Percentiles rank a stretch among this genome's conserved stretches.
phyloP scores from a whole-genome alignment of 1,284 basidiomycete species.

The Xerocomus amazonicus region DNA sequence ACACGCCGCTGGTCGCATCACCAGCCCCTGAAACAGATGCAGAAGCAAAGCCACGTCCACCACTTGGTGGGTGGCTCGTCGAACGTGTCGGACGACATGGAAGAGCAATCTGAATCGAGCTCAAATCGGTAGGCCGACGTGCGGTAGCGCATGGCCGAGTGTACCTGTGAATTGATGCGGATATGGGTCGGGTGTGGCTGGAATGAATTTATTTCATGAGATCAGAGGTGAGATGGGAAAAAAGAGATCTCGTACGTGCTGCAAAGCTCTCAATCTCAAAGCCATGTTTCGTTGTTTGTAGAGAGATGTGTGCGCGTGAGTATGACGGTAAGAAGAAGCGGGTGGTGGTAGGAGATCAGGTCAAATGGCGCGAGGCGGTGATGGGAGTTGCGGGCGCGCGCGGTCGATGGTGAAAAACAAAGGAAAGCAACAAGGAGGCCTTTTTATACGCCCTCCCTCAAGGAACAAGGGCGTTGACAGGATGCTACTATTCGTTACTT shows the following conservation, averaged over 20 bases:
- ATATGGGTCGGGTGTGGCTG: no score
- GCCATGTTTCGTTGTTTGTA: conserved; percentile 7
- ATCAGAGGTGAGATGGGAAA: not conserved
- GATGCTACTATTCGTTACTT: conserved; percentile 1
- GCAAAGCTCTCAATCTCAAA: conserved; percentile 8
- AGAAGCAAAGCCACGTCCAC: conserved; percentile 19
- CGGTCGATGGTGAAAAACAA: not conserved
- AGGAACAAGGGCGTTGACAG: conserved; percentile 11
- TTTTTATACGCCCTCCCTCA: conserved; percentile 16
- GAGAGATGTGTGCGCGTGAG: not conserved
- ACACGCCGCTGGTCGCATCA: conserved; percentile 6
- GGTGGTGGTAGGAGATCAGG: not conserved
- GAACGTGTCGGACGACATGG: conserved; percentile 26
- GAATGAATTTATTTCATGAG: not conserved
- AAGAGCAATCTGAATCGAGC: conserved; percentile 27
- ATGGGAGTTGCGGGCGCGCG: no score
- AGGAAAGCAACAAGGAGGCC: no score
- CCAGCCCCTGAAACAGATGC: conserved; percentile 27
- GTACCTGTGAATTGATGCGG: not conserved
- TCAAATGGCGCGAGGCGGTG: no score
- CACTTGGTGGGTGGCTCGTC: conserved; percentile 23
- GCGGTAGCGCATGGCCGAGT: conserved; percentile 1
- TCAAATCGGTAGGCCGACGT: conserved; percentile 21
- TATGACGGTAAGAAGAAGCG: not conserved
- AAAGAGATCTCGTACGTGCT: conserved; percentile 12